phyloP scores from a whole-genome alignment of 768 basidiomycete species.

The Aureoboletus auriporus region DNA sequence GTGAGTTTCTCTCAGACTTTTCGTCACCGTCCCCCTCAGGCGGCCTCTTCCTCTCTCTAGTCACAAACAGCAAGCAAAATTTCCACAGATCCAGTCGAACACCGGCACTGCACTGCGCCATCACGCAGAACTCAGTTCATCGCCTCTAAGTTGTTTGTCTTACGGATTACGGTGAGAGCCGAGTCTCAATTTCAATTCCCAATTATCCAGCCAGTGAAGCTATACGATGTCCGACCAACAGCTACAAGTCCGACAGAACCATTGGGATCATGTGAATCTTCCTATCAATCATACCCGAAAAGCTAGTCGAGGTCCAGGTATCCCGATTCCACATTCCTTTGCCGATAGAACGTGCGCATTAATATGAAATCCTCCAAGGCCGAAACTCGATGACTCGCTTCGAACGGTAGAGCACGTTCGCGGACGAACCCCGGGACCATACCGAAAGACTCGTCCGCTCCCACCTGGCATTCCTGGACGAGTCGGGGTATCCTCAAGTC shows the following conservation, averaged over 20 bases:
- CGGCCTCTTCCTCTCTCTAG: too few relatives aligned
- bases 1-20: too few relatives aligned
- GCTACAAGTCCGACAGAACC: conserved; percentile 7
- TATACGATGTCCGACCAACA: conserved; percentile 18
- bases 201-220: too few relatives aligned
- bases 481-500: conserved; percentile 14
- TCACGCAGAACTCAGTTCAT: too few relatives aligned
- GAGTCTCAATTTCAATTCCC: too few relatives aligned
- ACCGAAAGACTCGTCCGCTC: conserved; percentile 5
- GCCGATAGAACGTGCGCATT: conserved; percentile 6
- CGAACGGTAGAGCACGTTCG: conserved; percentile 25
- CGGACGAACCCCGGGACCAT: conserved; percentile 27
- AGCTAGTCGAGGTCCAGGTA: conserved; percentile 3
- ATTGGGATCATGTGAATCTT: conserved; percentile 6
- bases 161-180: too few relatives aligned
- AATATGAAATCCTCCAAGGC: too few relatives aligned
- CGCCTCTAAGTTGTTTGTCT: conserved; percentile 15
- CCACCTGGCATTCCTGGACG: conserved; percentile 27
- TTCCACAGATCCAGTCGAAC: too few relatives aligned
- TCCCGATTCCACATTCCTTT: conserved; percentile 10
- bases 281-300: too few relatives aligned
- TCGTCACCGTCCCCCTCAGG: too few relatives aligned
- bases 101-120: too few relatives aligned
- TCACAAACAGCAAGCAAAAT: too few relatives aligned
- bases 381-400: conserved; percentile 8